Base-by-base conservation (phyloP, 768 basidiomycete genomes). In the Omphalotus guepiniiformis region DNA sequence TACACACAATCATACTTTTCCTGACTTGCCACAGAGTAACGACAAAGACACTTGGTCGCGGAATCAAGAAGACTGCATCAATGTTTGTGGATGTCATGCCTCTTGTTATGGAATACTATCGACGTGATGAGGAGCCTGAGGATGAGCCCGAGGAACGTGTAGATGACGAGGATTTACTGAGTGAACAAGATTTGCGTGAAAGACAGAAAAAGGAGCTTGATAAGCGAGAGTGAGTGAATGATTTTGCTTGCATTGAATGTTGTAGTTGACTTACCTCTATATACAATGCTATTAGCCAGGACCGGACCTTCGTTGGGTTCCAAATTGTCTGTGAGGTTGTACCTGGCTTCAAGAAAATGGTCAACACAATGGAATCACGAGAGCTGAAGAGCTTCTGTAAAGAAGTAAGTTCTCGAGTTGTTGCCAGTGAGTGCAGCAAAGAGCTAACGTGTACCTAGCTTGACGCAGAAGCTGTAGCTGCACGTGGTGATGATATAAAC, bases 401-500 rank as follows among this genome's bases (percentile, higher is more conserved):
- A 41, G 13, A 11, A 27, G 35, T 42, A 42, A 13, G 8, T 43
- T 22, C n/a, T 1, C 8, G 27, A 47, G 13, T 37, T 47, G 11
- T n/a, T 4, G 43, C 41, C 37, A 42, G 28, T 52, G 30, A 12
- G 32, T 4, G 29, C 16, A 40, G 41, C 12, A 39, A 53, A n/a
- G 39, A 49, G 32, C 48, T 39, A 15, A 53, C 49, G 49, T 53
- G 18, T 12, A 41, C 19, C 13, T 21, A 66, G 64, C 47, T 66
- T n/a, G 51, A 54, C 15, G 39, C 48, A 16, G 63, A 63, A 6
- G 61, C 55, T 2, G 50, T 55, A 32, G 53, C 47, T 8, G 59
- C 59, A 1, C 35, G 53, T 8, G 49, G 55, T 6, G 61, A 63
- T 37, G 57, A 67, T 30, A 52, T 59, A n/a, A 45, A 47, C n/a